Conservation (phyloP, 1,139 yeast genomes). For the Geotrichum fermentans region DNA sequence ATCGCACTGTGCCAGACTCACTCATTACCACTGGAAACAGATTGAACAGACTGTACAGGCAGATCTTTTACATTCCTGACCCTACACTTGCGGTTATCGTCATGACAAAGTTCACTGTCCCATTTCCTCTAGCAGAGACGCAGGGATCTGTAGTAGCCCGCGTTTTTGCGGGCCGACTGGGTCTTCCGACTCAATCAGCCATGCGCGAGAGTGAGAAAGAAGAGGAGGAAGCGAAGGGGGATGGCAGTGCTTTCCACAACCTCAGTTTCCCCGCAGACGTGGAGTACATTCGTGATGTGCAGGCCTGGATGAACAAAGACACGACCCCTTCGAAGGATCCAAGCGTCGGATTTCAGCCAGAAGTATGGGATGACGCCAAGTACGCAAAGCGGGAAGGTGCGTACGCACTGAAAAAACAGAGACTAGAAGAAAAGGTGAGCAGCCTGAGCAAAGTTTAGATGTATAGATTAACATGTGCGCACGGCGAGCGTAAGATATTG, state of each 20-base stretch:
- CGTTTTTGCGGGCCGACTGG: conserved; percentile 47
- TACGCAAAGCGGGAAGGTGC: conserved; percentile 22
- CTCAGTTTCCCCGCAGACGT: conserved; percentile 49
- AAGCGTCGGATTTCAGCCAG: conserved; percentile 28
- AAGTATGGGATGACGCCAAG: conserved; percentile 28
- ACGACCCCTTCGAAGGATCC: conserved; percentile 20
- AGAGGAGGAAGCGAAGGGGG: conserved; percentile 38
- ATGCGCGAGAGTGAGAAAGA: conserved; percentile 43
- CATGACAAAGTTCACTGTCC: conserved; percentile 50
- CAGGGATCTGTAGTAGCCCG: conserved; percentile 56
- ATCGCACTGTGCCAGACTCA: conserved; percentile 25
- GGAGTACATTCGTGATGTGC: conserved; percentile 42
- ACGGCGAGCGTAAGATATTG: too few species aligned
- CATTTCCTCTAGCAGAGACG: conserved; percentile 55
- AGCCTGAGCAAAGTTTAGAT: neutral
- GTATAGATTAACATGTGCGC: too few species aligned
- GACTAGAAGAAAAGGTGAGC: neutral
- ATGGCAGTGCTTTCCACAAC: conserved; percentile 43
- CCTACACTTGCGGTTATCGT: conserved; percentile 55
- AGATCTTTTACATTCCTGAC: conserved; percentile 48
- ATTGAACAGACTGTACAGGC: conserved; percentile 51
- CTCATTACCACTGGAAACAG: conserved; percentile 45
- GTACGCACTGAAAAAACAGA: conserved; percentile 14
- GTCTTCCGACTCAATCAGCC: conserved; percentile 43
- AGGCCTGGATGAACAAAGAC: conserved; percentile 39